Conservation (phyloP, 306 rosid species). For the Ammopiptanthus mongolicus region DNA sequence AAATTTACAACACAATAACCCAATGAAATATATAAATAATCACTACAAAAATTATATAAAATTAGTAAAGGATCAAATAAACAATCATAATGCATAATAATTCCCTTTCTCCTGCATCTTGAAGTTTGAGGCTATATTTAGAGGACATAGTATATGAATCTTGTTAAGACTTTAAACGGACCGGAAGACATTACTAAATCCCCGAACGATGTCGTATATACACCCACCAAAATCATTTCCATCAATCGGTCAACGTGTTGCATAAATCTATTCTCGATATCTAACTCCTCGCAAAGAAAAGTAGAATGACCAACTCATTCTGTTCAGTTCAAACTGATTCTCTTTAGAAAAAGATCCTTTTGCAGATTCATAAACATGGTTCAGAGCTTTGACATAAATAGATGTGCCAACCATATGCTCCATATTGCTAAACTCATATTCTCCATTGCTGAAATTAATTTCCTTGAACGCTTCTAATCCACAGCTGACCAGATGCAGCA, state of each 20-base stretch:
- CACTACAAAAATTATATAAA: not conserved
- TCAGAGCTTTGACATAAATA: not conserved
- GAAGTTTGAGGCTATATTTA: not conserved
- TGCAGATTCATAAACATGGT: not conserved
- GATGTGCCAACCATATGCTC: not conserved
- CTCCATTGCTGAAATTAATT: conserved; percentile 39
- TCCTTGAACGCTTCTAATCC: conserved; percentile 51
- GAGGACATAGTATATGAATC: not conserved
- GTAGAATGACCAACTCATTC: not conserved
- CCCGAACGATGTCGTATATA: not conserved
- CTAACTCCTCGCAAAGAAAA: not conserved
- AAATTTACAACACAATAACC: not conserved
- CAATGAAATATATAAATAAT: not conserved
- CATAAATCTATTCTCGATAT: not conserved
- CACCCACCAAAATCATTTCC: not conserved
- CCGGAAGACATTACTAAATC: not conserved
- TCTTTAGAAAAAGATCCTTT: not conserved
- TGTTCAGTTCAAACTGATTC: not conserved
- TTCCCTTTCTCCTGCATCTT: not conserved
- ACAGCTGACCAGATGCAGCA: conserved; percentile 47
- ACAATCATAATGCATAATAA: not conserved
- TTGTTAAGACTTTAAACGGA: not conserved
- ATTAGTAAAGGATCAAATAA: not conserved
- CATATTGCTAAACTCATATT: not conserved
- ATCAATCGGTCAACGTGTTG: not conserved